Percentiles rank a stretch among this genome's conserved stretches.
Evolutionary conservation across 2,329 filamentous ascomycete genomes (phyloP).

Genomic region (Lomentospora prolificans): DNA sequence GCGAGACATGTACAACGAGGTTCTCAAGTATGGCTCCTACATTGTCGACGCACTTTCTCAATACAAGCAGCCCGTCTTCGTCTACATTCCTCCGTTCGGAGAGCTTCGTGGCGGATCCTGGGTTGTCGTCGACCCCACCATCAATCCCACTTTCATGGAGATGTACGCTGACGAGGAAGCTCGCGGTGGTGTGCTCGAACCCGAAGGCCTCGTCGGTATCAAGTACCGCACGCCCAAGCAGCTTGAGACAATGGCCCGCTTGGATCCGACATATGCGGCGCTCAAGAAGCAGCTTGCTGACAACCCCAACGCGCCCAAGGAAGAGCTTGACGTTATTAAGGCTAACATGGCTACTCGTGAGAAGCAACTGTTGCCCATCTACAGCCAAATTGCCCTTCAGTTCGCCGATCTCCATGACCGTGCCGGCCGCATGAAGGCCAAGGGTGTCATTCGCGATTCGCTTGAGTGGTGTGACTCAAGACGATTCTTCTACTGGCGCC

Average conservation of each 20-base stretch:
- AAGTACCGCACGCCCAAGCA: conserved; percentile 98
- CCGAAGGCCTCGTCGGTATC: conserved; percentile 96
- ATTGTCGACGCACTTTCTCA: conserved; percentile 98
- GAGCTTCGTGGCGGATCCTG: conserved; percentile 98
- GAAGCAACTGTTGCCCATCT: conserved; percentile 82
- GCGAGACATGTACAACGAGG: conserved; percentile 99
- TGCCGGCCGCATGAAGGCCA: conserved; percentile 94
- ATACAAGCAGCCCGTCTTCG: conserved; percentile 96
- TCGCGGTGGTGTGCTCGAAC: conserved; percentile 93
- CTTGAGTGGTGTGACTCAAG: conserved; percentile 83
- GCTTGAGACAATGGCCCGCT: conserved; percentile 90
- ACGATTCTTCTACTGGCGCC: conserved; percentile 99
- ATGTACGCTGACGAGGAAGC: conserved; percentile 97
- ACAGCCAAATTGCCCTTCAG: conserved; percentile 89
- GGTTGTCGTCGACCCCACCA: conserved; percentile 98
- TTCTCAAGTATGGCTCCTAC: conserved; percentile 98
- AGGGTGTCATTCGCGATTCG: conserved; percentile 78
- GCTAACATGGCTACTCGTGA: conserved; percentile 76
- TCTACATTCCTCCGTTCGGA: conserved; percentile 94
- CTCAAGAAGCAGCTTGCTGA: conserved; percentile 71
- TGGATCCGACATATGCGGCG: conserved; percentile 73
- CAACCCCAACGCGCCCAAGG: conserved; percentile 53
- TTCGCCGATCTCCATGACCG: conserved; percentile 97
- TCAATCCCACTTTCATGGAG: conserved; percentile 94
- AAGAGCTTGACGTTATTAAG: conserved; percentile 72